Conservation (phyloP, 306 rosid species). For the Cicer arietinum region DNA sequence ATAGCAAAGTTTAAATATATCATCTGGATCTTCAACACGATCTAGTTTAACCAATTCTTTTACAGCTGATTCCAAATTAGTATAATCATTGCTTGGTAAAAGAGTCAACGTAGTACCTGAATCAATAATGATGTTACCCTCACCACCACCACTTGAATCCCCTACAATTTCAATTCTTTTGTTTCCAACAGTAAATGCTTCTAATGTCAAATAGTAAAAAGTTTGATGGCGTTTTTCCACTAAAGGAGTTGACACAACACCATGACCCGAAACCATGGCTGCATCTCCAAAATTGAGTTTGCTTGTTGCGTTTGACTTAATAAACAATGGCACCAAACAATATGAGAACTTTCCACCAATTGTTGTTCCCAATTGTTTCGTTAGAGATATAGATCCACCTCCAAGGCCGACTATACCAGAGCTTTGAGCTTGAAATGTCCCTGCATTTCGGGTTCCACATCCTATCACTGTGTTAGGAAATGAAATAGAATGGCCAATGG, state of each 20-base stretch:
- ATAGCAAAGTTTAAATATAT: conserved; percentile 41
- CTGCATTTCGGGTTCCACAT: conserved; percentile 42
- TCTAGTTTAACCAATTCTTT: background rate
- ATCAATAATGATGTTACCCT: background rate
- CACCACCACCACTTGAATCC: background rate
- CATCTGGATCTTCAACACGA: background rate
- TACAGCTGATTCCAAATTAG: conserved; percentile 35
- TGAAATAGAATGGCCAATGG: background rate
- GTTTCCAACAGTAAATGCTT: conserved; percentile 14
- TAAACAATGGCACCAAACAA: conserved; percentile 43
- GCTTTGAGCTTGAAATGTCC: conserved; percentile 9
- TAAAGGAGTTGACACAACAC: too few species aligned
- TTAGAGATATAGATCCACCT: conserved; percentile 33
- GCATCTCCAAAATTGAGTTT: too few species aligned
- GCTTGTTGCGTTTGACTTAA: too few species aligned
- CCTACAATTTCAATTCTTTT: background rate
- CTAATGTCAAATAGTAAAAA: conserved; percentile 10
- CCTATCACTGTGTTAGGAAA: conserved; percentile 49
- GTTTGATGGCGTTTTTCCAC: too few species aligned
- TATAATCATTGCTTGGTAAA: conserved; percentile 40
- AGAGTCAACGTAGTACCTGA: conserved; percentile 46
- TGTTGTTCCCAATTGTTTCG: conserved; percentile 42
- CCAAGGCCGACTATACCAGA: too few species aligned
- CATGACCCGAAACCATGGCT: too few species aligned
- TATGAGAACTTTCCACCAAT: conserved; percentile 52